These are phyloP conservation scores for Podospora pseudocomata DNA, from an alignment of 495 filamentous ascomycete species.

Conservation along the genomic window DNA sequence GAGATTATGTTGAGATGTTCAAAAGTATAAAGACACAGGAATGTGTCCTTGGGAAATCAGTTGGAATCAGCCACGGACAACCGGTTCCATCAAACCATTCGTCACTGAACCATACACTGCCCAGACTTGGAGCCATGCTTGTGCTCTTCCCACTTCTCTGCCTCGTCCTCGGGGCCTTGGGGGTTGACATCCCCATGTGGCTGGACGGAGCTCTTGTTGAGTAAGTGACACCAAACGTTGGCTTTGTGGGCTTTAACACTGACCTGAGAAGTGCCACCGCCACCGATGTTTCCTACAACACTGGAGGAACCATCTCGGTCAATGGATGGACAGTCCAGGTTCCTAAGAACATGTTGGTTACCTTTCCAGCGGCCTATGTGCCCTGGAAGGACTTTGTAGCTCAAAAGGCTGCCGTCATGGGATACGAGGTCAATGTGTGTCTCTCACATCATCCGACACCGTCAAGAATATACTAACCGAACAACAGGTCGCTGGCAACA, in stretches of 20 bases:
- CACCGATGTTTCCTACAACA: slow-evolving; percentile 32
- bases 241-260: not conserved
- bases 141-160: not conserved
- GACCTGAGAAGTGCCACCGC: slow-evolving; percentile 20
- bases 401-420: slow-evolving; percentile 21
- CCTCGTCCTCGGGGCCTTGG: not conserved
- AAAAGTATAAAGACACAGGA: not conserved
- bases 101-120: not conserved
- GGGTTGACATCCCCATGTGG: not conserved
- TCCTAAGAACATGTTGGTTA: slow-evolving; percentile 40
- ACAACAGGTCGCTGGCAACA: slow-evolving; percentile 34
- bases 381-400: slow-evolving; percentile 37
- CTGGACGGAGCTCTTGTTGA: slow-evolving; percentile 14
- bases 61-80: not conserved
- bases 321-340: slow-evolving; percentile 38
- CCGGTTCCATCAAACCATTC: not conserved
- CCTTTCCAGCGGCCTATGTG: slow-evolving; percentile 40
- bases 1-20: not conserved
- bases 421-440: slow-evolving; percentile 35
- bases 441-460: not conserved
- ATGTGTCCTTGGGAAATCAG: not conserved
- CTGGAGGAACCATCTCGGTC: slow-evolving; percentile 38
- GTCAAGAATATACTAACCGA: not conserved
- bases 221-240: not conserved
- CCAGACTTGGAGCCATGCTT: not conserved